phyloP scores from a whole-genome alignment of 1,284 basidiomycete genomes.

The Cutaneotrichosporon cyanovorans region DNA sequence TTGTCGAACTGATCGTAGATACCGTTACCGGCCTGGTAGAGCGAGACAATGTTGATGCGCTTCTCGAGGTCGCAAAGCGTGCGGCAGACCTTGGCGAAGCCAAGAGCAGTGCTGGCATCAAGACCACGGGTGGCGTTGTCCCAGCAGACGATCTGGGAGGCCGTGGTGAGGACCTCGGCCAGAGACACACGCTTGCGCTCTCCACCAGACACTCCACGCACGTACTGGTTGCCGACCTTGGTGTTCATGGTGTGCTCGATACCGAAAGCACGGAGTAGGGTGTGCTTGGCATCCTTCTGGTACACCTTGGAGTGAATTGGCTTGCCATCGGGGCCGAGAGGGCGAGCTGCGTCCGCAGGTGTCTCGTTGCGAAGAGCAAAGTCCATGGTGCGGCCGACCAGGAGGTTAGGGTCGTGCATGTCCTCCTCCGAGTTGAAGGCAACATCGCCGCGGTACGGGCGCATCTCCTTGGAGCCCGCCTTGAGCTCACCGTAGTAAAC shows the following conservation, averaged over 20 bases:
- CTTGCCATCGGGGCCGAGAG: constrained; percentile 22
- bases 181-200: constrained; percentile 62
- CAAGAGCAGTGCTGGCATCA: constrained; percentile 76
- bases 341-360: constrained; percentile 20
- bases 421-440: constrained; percentile 42
- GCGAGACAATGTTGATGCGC: constrained; percentile 67
- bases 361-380: constrained; percentile 40
- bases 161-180: constrained; percentile 58
- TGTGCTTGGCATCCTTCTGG: constrained; percentile 5
- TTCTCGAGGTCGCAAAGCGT: constrained; percentile 68
- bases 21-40: constrained; percentile 62
- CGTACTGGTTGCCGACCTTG: constrained; percentile 57
- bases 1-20: constrained; percentile 53
- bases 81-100: constrained; percentile 65
- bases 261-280: constrained; percentile 60
- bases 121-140: constrained; percentile 55
- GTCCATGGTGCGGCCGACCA: constrained; percentile 39
- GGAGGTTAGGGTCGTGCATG: constrained; percentile 37
- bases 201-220: constrained; percentile 73
- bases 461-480: constrained; percentile 11
- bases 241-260: constrained; percentile 56
- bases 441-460: constrained; percentile 8
- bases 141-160: constrained; percentile 59
- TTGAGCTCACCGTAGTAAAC: constrained; percentile 44
- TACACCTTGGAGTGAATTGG: constrained; percentile 29